A percentile compares a stretch with the other conserved stretches of the same genome.
Conservation (phyloP, 441 rosid species). For the Populus hybrid region DNA sequence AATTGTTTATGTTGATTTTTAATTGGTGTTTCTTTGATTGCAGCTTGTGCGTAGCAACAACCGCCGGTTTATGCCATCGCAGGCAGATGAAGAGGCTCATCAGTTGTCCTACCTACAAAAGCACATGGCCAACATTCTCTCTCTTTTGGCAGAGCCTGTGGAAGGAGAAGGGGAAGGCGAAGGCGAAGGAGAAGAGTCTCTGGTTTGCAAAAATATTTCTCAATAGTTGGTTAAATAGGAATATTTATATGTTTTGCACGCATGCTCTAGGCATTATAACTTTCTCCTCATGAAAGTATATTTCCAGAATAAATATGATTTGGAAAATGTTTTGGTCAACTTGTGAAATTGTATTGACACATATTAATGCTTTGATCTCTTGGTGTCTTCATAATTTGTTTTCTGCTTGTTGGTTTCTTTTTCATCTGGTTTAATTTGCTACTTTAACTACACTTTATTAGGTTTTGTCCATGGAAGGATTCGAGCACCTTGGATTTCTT, state of each 20-base stretch:
- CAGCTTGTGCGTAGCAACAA: slow-evolving; percentile 99
- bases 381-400: background rate
- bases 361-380: background rate
- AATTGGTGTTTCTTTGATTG: slow-evolving; percentile 20
- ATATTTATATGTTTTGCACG: background rate
- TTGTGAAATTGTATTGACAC: background rate
- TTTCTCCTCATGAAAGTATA: background rate
- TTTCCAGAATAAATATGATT: slow-evolving; percentile 1
- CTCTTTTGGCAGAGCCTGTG: slow-evolving; percentile 80
- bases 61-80: slow-evolving; percentile 97
- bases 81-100: slow-evolving; percentile 96
- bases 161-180: slow-evolving; percentile 91
- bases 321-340: background rate
- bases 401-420: slow-evolving; percentile 17
- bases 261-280: background rate
- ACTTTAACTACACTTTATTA: slow-evolving; percentile 32
- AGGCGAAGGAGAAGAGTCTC: slow-evolving; percentile 81
- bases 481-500: slow-evolving; percentile 96
- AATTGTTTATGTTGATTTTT: slow-evolving; percentile 15
- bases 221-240: slow-evolving; percentile 6
- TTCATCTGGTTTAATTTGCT: slow-evolving; percentile 18
- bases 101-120: slow-evolving; percentile 93
- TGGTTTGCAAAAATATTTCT: slow-evolving; percentile 51
- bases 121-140: slow-evolving; percentile 80
- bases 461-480: slow-evolving; percentile 90